Evolutionary conservation across 1,139 yeast genomes (phyloP).

Genomic region (Yamadazyma membranifaciens): DNA sequence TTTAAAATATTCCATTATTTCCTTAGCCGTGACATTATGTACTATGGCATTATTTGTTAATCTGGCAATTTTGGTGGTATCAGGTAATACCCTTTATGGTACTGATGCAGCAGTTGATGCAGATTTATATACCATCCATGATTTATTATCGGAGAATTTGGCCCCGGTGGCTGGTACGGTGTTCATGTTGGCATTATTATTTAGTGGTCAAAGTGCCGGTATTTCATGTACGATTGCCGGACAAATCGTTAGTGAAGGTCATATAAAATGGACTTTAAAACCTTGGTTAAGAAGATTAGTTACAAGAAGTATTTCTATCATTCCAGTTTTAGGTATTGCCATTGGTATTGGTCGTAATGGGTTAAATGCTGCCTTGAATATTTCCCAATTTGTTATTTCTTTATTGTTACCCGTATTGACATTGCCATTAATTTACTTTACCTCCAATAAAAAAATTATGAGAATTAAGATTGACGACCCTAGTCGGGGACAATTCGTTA

Average conservation of each 20-base stretch:
- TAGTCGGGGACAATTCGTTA: neutral
- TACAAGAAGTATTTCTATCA: conserved; percentile 67
- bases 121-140: conserved; percentile 69
- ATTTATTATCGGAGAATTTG: conserved; percentile 51
- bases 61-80: conserved; percentile 70
- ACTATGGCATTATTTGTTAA: conserved; percentile 79
- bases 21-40: conserved; percentile 62
- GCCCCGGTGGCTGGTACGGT: conserved; percentile 76
- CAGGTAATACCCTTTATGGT: conserved; percentile 71
- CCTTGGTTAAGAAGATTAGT: conserved; percentile 74
- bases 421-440: conserved; percentile 76
- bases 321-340: conserved; percentile 70
- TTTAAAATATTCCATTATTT: conserved; percentile 63
- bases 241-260: conserved; percentile 79
- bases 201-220: conserved; percentile 81
- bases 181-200: conserved; percentile 71
- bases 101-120: conserved; percentile 69
- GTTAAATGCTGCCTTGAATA: conserved; percentile 61
- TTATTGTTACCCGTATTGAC: conserved; percentile 70
- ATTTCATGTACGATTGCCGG: conserved; percentile 82
- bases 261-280: conserved; percentile 65
- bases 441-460: conserved; percentile 65
- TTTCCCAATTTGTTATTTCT: conserved; percentile 74
- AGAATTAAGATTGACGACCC: conserved; percentile 32
- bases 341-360: conserved; percentile 65